Evolutionary conservation across 129 eudicot species (phyloP).

Genomic region (Erigeron canadensis): DNA sequence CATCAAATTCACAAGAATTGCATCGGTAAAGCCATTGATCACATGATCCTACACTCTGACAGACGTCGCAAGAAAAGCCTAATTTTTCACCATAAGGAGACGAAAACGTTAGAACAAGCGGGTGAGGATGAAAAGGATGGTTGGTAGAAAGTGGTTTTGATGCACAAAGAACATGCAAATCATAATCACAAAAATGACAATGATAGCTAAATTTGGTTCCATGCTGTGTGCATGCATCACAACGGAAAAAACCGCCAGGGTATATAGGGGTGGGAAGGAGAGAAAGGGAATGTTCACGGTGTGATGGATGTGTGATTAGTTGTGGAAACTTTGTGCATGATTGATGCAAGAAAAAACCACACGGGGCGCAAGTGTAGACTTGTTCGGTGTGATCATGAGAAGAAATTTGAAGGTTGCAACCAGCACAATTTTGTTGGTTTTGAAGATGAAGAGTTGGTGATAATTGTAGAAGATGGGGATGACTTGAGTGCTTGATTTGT

Average conservation of each 20-base stretch:
- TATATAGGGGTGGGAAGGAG: conserved; percentile 53
- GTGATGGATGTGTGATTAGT: conserved; percentile 56
- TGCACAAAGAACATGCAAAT: conserved; percentile 60
- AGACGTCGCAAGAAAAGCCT: conserved; percentile 60
- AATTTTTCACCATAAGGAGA: conserved; percentile 42
- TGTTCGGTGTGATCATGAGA: conserved; percentile 7
- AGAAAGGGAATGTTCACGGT: conserved; percentile 40
- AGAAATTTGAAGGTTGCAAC: conserved; percentile 39
- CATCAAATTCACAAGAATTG: conserved; percentile 56
- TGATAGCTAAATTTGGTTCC: conserved; percentile 64
- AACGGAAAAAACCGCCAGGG: conserved; percentile 53
- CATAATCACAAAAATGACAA: conserved; percentile 48
- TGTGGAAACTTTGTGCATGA: conserved; percentile 51
- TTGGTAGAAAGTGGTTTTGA: conserved; percentile 40
- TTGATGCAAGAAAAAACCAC: conserved; percentile 57
- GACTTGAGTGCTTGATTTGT: conserved; percentile 50
- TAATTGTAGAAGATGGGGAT: conserved; percentile 49
- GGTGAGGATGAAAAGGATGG: conserved; percentile 40
- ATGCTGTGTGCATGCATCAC: conserved; percentile 55
- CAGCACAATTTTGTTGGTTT: conserved; percentile 30
- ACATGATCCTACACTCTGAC: conserved; percentile 36
- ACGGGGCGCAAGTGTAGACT: conserved; percentile 45
- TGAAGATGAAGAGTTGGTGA: conserved; percentile 16
- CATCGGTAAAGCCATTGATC: conserved; percentile 70
- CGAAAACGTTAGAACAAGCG: conserved; percentile 42